Conservation (phyloP, 2,329 filamentous ascomycete genomes). For the Aspergillus aculeatus region DNA sequence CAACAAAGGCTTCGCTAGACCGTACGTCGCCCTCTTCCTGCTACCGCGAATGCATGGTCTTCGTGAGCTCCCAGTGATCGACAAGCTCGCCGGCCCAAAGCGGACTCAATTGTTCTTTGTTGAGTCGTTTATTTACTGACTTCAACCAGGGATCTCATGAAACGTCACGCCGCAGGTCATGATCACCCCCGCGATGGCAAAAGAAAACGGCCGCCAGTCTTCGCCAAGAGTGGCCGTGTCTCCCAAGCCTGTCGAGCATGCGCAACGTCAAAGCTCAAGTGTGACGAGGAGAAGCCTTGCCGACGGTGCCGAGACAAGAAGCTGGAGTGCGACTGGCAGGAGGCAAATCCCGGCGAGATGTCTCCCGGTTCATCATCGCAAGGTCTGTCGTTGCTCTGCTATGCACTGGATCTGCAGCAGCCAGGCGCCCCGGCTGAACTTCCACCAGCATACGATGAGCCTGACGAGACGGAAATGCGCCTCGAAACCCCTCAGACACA, state of each 20-base stretch:
- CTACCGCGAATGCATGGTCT: too few relatives aligned
- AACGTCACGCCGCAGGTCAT: slow-evolving; percentile 48
- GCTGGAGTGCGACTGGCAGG: slow-evolving; percentile 43
- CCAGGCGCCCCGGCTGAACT: background rate
- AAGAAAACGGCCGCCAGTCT: slow-evolving; percentile 20
- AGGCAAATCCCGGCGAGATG: slow-evolving; percentile 15
- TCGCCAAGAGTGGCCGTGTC: slow-evolving; percentile 37
- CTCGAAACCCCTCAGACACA: slow-evolving; percentile 2
- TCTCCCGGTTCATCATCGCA: slow-evolving; percentile 19
- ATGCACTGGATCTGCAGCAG: background rate
- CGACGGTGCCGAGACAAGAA: slow-evolving; percentile 52
- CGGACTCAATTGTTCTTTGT: too few relatives aligned
- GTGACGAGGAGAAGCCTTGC: slow-evolving; percentile 56
- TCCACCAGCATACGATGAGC: slow-evolving; percentile 2
- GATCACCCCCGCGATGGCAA: slow-evolving; percentile 38
- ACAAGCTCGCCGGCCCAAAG: too few relatives aligned
- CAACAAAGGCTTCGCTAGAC: slow-evolving; percentile 33
- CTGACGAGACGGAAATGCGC: slow-evolving; percentile 4
- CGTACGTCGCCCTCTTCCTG: slow-evolving; percentile 27
- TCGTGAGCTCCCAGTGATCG: too few relatives aligned
- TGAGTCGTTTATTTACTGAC: background rate
- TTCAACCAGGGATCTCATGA: slow-evolving; percentile 46
- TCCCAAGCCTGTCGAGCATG: slow-evolving; percentile 55
- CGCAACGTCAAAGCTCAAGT: slow-evolving; percentile 53
- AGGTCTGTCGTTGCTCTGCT: slow-evolving; percentile 6